phyloP scores from a whole-genome alignment of 2,329 filamentous ascomycete genomes.

The Myriosclerotinia scirpicola region DNA sequence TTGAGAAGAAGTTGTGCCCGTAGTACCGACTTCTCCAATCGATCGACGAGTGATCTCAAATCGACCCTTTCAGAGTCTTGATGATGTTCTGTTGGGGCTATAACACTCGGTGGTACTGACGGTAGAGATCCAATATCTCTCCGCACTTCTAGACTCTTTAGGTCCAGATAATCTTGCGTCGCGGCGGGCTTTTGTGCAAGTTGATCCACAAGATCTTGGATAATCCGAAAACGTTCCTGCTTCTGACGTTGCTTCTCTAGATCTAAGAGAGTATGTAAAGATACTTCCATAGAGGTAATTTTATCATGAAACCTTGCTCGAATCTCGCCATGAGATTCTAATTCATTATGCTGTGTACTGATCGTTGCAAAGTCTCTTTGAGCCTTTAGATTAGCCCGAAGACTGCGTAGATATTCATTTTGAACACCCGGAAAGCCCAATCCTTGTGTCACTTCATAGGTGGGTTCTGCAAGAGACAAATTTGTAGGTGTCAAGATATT shows the following conservation, averaged over 20 bases:
- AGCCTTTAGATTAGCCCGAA: conserved; percentile 54
- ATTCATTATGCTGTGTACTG: conserved; percentile 32
- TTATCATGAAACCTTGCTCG: conserved; percentile 29
- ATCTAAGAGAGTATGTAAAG: conserved; percentile 53
- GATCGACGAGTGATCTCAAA: conserved; percentile 50
- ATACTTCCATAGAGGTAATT: conserved; percentile 20
- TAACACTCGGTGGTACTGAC: conserved; percentile 36
- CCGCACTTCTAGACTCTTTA: conserved; percentile 29
- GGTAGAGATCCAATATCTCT: conserved; percentile 34
- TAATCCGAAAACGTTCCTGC: conserved; percentile 50
- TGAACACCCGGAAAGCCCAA: conserved; percentile 49
- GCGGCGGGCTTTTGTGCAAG: conserved; percentile 55
- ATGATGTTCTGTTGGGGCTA: conserved; percentile 26
- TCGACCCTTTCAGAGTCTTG: conserved; percentile 43
- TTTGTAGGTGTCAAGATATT: conserved; percentile 42
- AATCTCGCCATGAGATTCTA: conserved; percentile 20
- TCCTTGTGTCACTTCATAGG: conserved; percentile 42
- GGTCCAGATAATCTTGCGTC: conserved; percentile 50
- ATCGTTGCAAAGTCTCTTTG: conserved; percentile 47
- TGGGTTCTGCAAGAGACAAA: conserved; percentile 50
- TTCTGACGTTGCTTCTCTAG: conserved; percentile 54
- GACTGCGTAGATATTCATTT: conserved; percentile 55
- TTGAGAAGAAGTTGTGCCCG: conserved; percentile 57
- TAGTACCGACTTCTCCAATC: conserved; percentile 59
- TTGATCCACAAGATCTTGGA: conserved; percentile 53